Conservation (phyloP, 805 yeast species). For the Kluyveromyces aestuarii region DNA sequence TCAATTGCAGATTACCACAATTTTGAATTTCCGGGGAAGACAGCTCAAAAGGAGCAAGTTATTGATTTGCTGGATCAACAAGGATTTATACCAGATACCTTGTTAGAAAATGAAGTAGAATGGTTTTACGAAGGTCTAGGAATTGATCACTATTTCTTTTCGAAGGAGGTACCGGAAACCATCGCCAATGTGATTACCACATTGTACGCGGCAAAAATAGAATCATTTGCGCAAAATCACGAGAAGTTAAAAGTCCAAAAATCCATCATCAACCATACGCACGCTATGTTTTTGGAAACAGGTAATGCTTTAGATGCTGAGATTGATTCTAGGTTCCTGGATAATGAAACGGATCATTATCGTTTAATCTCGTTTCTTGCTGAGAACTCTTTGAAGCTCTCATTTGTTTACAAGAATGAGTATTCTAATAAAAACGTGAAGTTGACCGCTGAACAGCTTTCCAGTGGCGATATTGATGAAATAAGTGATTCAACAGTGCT, state of each 20-base stretch:
- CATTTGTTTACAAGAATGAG: conserved; percentile 70
- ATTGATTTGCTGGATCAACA: conserved; percentile 70
- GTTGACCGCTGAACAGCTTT: conserved; percentile 17
- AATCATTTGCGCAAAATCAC: conserved; percentile 55
- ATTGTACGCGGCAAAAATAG: conserved; percentile 84
- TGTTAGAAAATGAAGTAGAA: conserved; percentile 76
- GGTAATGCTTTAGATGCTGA: conserved; percentile 55
- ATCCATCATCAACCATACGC: conserved; percentile 70
- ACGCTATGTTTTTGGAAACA: conserved; percentile 83
- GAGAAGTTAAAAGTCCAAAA: conserved; percentile 58
- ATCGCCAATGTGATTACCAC: conserved; percentile 82
- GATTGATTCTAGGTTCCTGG: conserved; percentile 77
- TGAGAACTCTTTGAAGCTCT: conserved; percentile 24
- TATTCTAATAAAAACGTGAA: conserved; percentile 27
- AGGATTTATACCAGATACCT: conserved; percentile 82
- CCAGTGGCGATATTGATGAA: conserved; percentile 40
- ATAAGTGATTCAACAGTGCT: conserved; percentile 76
- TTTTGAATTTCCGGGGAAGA: conserved; percentile 70
- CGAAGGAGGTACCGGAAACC: conserved; percentile 70
- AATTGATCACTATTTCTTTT: conserved; percentile 87
- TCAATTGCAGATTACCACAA: conserved; percentile 60
- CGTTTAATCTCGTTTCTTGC: conserved; percentile 54
- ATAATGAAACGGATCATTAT: conserved; percentile 49
- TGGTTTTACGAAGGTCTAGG: conserved; percentile 88
- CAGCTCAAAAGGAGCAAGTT: conserved; percentile 70